These are phyloP conservation scores for Dichotomocladium elegans DNA, from an alignment of 371 early-diverging fungal species.

Conservation along the genomic window DNA sequence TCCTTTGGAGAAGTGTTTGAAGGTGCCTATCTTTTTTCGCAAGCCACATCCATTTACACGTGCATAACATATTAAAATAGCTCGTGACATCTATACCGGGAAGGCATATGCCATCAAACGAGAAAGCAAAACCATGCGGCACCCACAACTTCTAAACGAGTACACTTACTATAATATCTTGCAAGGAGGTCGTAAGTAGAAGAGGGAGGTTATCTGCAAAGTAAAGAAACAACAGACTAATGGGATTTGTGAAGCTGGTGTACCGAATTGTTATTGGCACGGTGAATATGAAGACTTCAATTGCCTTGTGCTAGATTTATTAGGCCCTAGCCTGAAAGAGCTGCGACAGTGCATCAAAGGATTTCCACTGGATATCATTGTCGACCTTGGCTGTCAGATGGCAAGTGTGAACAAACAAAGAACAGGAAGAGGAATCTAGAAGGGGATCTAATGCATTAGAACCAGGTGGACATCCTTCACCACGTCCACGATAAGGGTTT, in stretches of 20 bases:
- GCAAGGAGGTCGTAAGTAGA: constrained; percentile 48
- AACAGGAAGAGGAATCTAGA: not conserved
- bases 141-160: constrained; percentile 51
- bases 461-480: constrained; percentile 92
- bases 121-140: constrained; percentile 37
- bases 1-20: constrained; percentile 65
- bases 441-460: not conserved
- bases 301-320: constrained; percentile 92
- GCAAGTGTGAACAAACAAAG: constrained; percentile 18
- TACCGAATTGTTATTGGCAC: constrained; percentile 88
- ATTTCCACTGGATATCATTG: constrained; percentile 46
- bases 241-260: constrained; percentile 49
- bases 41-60: not conserved
- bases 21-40: constrained; percentile 24
- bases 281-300: constrained; percentile 91
- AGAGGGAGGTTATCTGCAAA: not conserved
- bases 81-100: constrained; percentile 40
- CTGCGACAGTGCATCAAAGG: constrained; percentile 53
- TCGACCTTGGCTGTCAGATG: constrained; percentile 57
- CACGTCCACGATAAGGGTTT: constrained; percentile 91
- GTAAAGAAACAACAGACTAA: not conserved
- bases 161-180: constrained; percentile 43
- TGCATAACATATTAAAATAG: constrained; percentile 17
- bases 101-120: constrained; percentile 54
- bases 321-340: constrained; percentile 94